Base-by-base conservation (phyloP, 495 filamentous ascomycete genomes). In the Hypoxylon trugodes region DNA sequence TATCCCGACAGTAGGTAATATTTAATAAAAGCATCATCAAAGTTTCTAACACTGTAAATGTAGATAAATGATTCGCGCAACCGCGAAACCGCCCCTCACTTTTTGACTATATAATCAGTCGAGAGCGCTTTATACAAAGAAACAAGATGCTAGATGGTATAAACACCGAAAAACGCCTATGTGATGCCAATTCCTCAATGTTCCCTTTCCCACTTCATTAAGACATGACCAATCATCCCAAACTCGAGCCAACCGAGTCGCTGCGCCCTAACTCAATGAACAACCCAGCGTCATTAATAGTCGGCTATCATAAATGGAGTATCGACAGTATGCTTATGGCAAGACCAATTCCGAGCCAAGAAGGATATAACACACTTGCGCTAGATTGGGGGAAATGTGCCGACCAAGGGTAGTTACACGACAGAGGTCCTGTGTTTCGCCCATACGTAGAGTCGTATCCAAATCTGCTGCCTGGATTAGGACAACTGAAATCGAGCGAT, bases 401-500 rank as follows among this genome's bases (percentile, higher is more conserved):
- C 32, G 74, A 76, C 16, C 80, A 78, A 4, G 76, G 79, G 25
- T 79, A 81, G 41, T 82, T 82, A 70, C 80, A 82, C 25, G 72
- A 74, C 25, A 73, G 37, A 19, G 33, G 32, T 5, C 6, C 9
- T 15, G 22, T 12, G 6, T 59, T 49, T 36, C 80, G 61, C 0
- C 86, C 89, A 74, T 98, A 98, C 35, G 87, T 90, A 22, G 75
- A 72, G 56, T 85, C 76, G 62, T 90, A 82, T 38, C 83, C 87
- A 18, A 24, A 73, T 28, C 65, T 52, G 4, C 69, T 72, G 0
- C 76, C 74, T 12, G 79, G 78, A 12, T 70, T 52, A 0, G 95
- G 96, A 78, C 95, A 99, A 3, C 69, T 74, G 62, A 99, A 98
- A 4, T 81, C 81, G 64, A 99, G 74, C 1, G 79, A 71, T n/a